Evolutionary conservation across 768 basidiomycete genomes (phyloP).

Genomic region (Boletus speciosus): DNA sequence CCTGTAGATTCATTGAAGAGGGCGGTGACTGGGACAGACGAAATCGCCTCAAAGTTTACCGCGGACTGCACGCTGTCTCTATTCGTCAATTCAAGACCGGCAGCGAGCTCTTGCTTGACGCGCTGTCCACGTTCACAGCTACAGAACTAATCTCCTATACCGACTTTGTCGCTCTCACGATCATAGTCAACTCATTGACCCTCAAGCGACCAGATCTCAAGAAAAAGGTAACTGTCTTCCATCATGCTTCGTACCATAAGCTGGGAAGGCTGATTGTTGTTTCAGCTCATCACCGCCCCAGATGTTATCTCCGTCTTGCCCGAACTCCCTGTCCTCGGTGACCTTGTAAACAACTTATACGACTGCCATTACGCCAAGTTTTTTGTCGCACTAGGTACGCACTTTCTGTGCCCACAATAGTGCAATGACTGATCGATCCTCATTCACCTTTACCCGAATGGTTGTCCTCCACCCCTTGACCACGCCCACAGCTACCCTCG

Average conservation of each 20-base stretch:
- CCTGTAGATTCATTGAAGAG: conserved; percentile 76
- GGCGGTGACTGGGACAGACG: conserved; percentile 98
- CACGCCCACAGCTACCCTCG: conserved; percentile 65
- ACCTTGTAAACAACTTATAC: conserved; percentile 83
- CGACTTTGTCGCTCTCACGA: conserved; percentile 83
- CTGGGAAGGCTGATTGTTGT: conserved; percentile 1
- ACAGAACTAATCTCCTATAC: conserved; percentile 85
- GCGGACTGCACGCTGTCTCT: conserved; percentile 78
- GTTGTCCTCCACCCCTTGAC: background rate
- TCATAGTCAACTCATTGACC: conserved; percentile 73
- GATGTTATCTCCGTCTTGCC: conserved; percentile 86
- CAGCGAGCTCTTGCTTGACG: conserved; percentile 84
- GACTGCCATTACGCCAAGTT: conserved; percentile 94
- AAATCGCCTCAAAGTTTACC: conserved; percentile 95
- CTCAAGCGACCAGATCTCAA: conserved; percentile 84
- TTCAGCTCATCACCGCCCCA: conserved; percentile 76
- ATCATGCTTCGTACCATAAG: background rate
- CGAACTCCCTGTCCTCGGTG: conserved; percentile 76
- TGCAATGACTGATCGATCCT: conserved; percentile 7
- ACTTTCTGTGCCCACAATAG: background rate
- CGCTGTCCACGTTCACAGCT: conserved; percentile 92
- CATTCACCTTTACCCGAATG: background rate
- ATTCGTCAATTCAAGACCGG: conserved; percentile 89
- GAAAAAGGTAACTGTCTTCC: conserved; percentile 61
- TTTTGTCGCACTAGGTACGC: conserved; percentile 80